These are phyloP conservation scores for Gryganskiella cystojenkinii DNA, from an alignment of 192 early-diverging fungal genomes.

Conservation along the genomic window DNA sequence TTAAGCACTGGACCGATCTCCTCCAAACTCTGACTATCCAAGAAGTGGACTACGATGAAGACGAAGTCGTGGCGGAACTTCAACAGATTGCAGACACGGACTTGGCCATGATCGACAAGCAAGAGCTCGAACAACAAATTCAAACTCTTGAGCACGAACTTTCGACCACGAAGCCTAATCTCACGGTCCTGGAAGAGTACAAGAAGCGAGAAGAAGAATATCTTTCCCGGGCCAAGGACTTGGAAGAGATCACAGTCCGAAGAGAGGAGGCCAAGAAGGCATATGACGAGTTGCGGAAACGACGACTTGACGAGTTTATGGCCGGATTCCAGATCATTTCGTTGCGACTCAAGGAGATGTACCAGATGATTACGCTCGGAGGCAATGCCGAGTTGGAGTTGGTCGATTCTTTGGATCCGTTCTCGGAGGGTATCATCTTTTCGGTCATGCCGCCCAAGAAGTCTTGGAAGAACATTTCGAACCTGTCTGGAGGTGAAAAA, in stretches of 20 bases:
- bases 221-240: conserved; percentile 72
- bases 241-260: conserved; percentile 76
- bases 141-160: conserved; percentile 75
- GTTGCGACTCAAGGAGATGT: conserved; percentile 98
- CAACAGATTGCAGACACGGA: conserved; percentile 69
- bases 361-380: conserved; percentile 99
- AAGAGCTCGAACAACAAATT: conserved; percentile 76
- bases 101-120: conserved; percentile 71
- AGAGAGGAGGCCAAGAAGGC: conserved; percentile 80
- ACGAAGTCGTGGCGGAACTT: conserved; percentile 60
- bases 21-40: conserved; percentile 65
- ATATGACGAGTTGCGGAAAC: conserved; percentile 81
- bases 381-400: conserved; percentile 98
- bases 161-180: conserved; percentile 78
- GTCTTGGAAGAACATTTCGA: conserved; percentile 99
- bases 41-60: conserved; percentile 55
- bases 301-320: conserved; percentile 94
- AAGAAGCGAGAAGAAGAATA: conserved; percentile 81
- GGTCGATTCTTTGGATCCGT: conserved; percentile 97
- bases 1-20: conserved; percentile 63
- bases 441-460: conserved; percentile 99
- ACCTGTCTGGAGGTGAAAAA: conserved; percentile 99
- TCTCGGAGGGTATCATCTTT: conserved; percentile 98
- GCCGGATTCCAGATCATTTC: conserved; percentile 94
- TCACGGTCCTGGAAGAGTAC: conserved; percentile 91